Conservation (phyloP, 371 early-diverging fungal genomes). For the Dichotomocladium elegans region DNA sequence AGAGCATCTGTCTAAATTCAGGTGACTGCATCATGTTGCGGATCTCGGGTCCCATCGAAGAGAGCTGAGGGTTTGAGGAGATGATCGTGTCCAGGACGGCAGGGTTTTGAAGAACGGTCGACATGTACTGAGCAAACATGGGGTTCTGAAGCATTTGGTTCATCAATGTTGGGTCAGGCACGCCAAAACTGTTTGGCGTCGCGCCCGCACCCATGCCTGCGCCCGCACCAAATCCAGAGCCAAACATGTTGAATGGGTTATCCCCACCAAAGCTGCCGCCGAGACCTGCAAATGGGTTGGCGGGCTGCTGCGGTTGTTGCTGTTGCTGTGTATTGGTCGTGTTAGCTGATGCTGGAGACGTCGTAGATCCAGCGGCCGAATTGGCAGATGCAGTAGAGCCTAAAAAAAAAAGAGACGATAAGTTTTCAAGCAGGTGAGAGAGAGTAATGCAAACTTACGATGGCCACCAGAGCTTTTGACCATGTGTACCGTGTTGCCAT, state of each 20-base stretch:
- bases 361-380: slow-evolving; percentile 16
- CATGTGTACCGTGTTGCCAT: slow-evolving; percentile 82
- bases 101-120: slow-evolving; percentile 76
- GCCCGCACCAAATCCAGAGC: slow-evolving; percentile 40
- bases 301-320: slow-evolving; percentile 12
- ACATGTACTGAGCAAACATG: slow-evolving; percentile 76
- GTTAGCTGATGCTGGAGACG: slow-evolving; percentile 26
- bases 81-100: slow-evolving; percentile 80
- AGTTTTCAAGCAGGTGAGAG: too few species aligned
- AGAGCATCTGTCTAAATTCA: slow-evolving; percentile 79
- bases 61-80: slow-evolving; percentile 76
- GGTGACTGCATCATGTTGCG: slow-evolving; percentile 77
- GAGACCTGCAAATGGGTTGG: slow-evolving; percentile 28
- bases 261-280: slow-evolving; percentile 22
- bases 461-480: slow-evolving; percentile 60
- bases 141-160: slow-evolving; percentile 81
- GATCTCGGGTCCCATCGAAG: slow-evolving; percentile 82
- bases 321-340: slow-evolving; percentile 15
- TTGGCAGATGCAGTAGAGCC: slow-evolving; percentile 13
- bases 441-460: not conserved
- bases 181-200: slow-evolving; percentile 57
- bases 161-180: slow-evolving; percentile 68
- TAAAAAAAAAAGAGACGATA: too few species aligned
- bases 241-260: slow-evolving; percentile 55
- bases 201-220: slow-evolving; percentile 45